Base-by-base conservation (phyloP, 371 early-diverging fungal genomes). In the Mortierella sp. region DNA sequence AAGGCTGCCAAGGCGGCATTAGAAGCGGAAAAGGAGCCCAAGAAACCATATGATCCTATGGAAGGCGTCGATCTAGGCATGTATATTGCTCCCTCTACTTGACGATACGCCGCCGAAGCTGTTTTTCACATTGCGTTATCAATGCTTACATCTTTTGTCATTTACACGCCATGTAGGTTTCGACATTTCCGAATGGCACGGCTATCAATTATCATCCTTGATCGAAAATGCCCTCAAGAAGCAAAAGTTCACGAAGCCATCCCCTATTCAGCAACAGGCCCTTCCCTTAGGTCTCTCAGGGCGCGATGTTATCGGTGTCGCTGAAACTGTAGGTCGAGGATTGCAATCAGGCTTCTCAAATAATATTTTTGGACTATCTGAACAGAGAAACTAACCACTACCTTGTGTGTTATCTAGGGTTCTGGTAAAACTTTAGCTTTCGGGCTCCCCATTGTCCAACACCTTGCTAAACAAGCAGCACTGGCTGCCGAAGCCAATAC, bases 341-440 rank as follows among this genome's bases (percentile, higher is more conserved):
- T 52, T 16, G 32, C 35, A 52, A 52, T 30, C 22, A 43, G 4
- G 30, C 30, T 30, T 30, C 30, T 30, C 30, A 4, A 30, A 30
- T 30, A 30, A 30, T 30, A 30, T 30, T 30, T 30, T 30, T 43
- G 12, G 43, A 9, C 14, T 43, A 12, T 14, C 14, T 43, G 9
- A 43, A 9, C 43, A 43, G 43, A 14, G 14, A 40, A 37, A 22
- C 61, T 22, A 61, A 61, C 61, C 43, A 43, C 43, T 6, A 43
- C 14, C 9, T 20, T 43, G 1, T 66, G 49, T n/a, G 49, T 64
- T 26, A 57, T 61, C 37, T 62, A 89, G 88, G 96, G 96, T 78
- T 96, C 96, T 20, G 98, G 98, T 72, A 98, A 98, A 86, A 97
- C 98, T 1, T 83, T 97, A 54, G 95, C 96, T 0, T 98, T 97